Conservation (phyloP, 352 stramenopile genomes). For the Peronosclerospora sorghi region DNA sequence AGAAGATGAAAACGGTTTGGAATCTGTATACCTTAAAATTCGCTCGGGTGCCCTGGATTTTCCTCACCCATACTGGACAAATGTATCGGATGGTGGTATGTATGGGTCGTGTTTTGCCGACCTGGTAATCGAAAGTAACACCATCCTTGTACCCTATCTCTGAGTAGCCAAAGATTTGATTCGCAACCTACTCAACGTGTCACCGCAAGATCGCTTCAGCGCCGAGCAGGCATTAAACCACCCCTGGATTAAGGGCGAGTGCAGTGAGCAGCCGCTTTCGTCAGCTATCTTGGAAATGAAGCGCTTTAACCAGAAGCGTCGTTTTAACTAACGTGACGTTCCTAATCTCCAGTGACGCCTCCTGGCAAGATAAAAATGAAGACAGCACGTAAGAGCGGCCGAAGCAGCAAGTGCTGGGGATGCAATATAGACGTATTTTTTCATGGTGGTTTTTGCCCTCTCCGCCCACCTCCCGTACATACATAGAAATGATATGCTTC, state of each 20-base stretch:
- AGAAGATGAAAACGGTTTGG: constrained; percentile 72
- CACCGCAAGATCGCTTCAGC: constrained; percentile 57
- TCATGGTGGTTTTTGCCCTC: constrained; percentile 20
- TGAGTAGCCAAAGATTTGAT: constrained; percentile 70
- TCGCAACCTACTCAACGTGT: constrained; percentile 64
- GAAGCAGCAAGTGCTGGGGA: constrained; percentile 22
- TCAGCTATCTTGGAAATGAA: constrained; percentile 83
- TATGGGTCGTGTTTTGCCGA: neutral
- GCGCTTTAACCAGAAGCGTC: constrained; percentile 84
- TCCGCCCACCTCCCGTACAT: constrained; percentile 19
- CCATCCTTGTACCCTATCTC: neutral
- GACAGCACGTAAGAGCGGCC: constrained; percentile 12
- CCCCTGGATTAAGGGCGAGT: constrained; percentile 80
- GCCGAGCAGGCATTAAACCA: constrained; percentile 61
- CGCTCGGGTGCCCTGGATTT: constrained; percentile 69
- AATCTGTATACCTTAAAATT: constrained; percentile 82
- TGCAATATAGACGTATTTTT: constrained; percentile 38
- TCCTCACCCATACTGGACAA: constrained; percentile 76
- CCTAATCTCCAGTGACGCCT: constrained; percentile 15
- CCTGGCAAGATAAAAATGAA: constrained; percentile 7
- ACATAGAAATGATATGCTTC: constrained; percentile 27
- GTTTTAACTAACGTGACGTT: constrained; percentile 54
- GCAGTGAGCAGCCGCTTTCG: constrained; percentile 66
- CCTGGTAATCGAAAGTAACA: constrained; percentile 2
- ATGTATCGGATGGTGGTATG: constrained; percentile 66